These are phyloP conservation scores for Saccharomyces eubayanus DNA, from an alignment of 805 yeast species.

Conservation along the genomic window DNA sequence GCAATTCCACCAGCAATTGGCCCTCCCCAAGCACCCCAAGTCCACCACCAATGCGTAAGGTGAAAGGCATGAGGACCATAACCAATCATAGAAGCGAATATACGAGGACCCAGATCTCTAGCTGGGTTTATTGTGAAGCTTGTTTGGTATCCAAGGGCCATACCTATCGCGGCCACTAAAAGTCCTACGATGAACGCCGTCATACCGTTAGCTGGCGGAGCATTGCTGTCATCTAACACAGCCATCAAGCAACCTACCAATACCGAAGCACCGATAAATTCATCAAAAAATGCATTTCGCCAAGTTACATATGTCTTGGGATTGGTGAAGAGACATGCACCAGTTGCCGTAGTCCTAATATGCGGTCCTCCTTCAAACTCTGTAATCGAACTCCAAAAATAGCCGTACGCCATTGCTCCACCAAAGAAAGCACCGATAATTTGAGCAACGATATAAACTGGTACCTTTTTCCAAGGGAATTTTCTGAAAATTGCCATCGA, in stretches of 20 bases:
- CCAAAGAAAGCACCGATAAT: constrained; percentile 38
- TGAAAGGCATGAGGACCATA: constrained; percentile 24
- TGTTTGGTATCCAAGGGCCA: constrained; percentile 39
- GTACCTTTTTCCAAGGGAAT: constrained; percentile 41
- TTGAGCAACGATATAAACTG: constrained; percentile 36
- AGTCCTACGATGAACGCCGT: constrained; percentile 38
- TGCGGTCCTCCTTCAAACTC: constrained; percentile 10
- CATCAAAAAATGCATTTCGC: constrained; percentile 37
- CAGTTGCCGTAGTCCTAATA: constrained; percentile 22
- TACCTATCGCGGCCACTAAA: constrained; percentile 36
- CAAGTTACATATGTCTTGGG: constrained; percentile 31
- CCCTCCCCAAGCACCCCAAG: constrained; percentile 33
- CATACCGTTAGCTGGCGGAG: constrained; percentile 33
- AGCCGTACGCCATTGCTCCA: constrained; percentile 37
- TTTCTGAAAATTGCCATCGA: constrained; percentile 37
- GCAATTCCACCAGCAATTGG: constrained; percentile 38
- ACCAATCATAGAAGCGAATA: constrained; percentile 38
- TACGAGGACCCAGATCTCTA: constrained; percentile 42
- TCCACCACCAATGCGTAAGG: constrained; percentile 27
- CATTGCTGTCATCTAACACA: constrained; percentile 36
- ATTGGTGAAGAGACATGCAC: constrained; percentile 39
- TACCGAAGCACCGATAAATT: constrained; percentile 35
- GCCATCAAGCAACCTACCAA: constrained; percentile 37
- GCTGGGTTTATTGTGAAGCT: constrained; percentile 43
- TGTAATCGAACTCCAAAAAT: constrained; percentile 30